Base-by-base conservation (phyloP, 768 basidiomycete species). In the Termitomyces heimii region DNA sequence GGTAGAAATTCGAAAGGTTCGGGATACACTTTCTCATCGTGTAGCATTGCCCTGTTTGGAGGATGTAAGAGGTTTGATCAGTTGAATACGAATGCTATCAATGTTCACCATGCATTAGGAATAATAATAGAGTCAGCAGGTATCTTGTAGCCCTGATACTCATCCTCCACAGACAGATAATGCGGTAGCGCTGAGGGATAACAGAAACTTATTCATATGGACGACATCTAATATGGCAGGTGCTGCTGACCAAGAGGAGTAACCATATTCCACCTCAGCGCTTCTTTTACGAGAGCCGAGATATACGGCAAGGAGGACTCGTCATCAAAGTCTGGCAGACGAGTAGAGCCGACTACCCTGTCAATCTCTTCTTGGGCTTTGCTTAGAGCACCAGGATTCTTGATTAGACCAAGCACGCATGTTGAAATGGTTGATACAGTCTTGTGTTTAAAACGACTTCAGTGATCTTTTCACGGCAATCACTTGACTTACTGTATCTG, bases 251-350 rank as follows among this genome's bases (percentile, higher is more conserved):
- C 45, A 46, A 46, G 3, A 18, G 45, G 45, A 46, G 28, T 18
- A 29, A 29, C 45, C 16, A 29, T 1, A 28, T 46, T 18, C 64
- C 64, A 67, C 45, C 75, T 58, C 49, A 75, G 44, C 16, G 63
- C 62, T 54, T 76, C 75, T 28, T 66, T 64, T 6, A 73, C 28
- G 5, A 75, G 46, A 0, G 73, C 74, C 16, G 65, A 63, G 14
- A 74, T 59, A 37, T 73, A 75, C 0, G 73, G 71, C 44, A 75
- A 37, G 2, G 57, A 61, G 1, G 35, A 32, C 8, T 65, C 54
- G 39, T 75, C 72, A 9, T 61, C 63, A 39, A 72, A 70, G 8
- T 60, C 58, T 6, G 74, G 74, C 1, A 73, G 63, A 9, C 68
- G 65, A 31, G 50, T 59, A 7, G 29, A 43, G 4, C 69, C 69